Evolutionary conservation across 2,329 filamentous ascomycete species (phyloP).

Genomic region (Ophiostoma ips): DNA sequence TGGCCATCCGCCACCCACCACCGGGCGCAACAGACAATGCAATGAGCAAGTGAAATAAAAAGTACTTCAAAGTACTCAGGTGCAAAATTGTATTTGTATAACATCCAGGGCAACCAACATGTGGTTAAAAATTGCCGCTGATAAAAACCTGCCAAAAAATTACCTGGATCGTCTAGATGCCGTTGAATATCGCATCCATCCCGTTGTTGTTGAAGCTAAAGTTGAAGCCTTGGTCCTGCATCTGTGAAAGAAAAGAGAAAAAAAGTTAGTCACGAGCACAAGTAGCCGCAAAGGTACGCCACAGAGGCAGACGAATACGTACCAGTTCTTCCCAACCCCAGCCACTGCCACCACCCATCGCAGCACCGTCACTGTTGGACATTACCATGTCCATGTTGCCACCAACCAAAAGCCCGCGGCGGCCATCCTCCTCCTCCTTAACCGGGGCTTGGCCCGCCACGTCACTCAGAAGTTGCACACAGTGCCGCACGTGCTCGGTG

Average conservation of each 20-base stretch:
- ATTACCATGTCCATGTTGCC: slow-evolving; percentile 1
- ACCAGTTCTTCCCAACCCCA: slow-evolving; percentile 17
- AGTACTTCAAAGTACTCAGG: no score
- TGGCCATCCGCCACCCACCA: no score
- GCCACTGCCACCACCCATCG: neutral
- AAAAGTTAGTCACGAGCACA: neutral
- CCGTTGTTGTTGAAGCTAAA: slow-evolving; percentile 14
- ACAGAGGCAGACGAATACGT: slow-evolving; percentile 1
- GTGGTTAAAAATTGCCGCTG: no score
- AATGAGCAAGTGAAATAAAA: no score
- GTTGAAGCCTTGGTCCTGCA: slow-evolving; percentile 14
- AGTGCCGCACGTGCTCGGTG: slow-evolving; percentile 22
- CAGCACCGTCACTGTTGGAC: neutral
- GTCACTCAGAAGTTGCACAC: slow-evolving; percentile 22
- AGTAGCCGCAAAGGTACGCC: no score
- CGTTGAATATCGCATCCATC: slow-evolving; percentile 7
- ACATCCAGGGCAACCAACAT: no score
- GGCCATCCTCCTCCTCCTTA: neutral
- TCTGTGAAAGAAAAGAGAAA: slow-evolving; percentile 4
- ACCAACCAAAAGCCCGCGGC: neutral
- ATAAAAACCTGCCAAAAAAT: no score
- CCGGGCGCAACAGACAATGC: no score
- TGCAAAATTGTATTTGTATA: no score
- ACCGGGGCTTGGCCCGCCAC: slow-evolving; percentile 13
- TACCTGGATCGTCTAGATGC: slow-evolving; percentile 2